Conservation (phyloP, 371 early-diverging fungal species). For the Batkoa obscura region DNA sequence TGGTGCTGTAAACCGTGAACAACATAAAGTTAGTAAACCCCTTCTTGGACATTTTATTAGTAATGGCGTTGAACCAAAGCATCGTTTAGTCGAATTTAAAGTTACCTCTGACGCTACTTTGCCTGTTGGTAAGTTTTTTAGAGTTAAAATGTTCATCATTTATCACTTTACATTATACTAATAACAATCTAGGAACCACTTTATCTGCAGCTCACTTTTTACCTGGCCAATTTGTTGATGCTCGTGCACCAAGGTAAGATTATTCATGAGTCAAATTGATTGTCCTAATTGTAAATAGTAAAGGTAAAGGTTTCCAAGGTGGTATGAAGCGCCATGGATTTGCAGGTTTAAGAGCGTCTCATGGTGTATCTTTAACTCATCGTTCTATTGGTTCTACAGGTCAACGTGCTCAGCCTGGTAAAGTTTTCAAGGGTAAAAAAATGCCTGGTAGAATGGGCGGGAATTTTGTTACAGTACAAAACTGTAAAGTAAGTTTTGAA, state of each 20-base stretch:
- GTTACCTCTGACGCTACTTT: conserved; percentile 72
- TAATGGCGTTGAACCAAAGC: conserved; percentile 52
- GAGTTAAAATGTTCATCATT: too few species aligned
- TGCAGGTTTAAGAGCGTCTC: conserved; percentile 77
- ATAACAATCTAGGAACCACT: conserved; percentile 23
- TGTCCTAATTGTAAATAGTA: conserved; percentile 19
- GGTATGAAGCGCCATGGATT: conserved; percentile 95
- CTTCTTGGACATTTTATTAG: conserved; percentile 53
- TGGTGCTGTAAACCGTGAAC: conserved; percentile 46
- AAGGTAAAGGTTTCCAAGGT: conserved; percentile 93
- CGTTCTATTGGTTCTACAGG: conserved; percentile 91
- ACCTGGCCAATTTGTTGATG: conserved; percentile 87
- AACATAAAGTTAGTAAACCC: conserved; percentile 41
- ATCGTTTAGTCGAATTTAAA: conserved; percentile 56
- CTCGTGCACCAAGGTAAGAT: conserved; percentile 56
- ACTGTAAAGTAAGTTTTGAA: conserved; percentile 32
- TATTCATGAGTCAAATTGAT: neutral
- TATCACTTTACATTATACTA: neutral
- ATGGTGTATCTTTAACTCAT: conserved; percentile 85
- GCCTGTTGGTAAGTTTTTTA: conserved; percentile 34
- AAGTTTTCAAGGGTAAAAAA: conserved; percentile 90
- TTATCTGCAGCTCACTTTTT: conserved; percentile 77
- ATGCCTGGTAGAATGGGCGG: conserved; percentile 96
- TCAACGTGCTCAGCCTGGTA: conserved; percentile 71
- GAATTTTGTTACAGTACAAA: conserved; percentile 58